Base-by-base conservation (phyloP, 164 flowering plant species). In the Vitis amurensis region DNA sequence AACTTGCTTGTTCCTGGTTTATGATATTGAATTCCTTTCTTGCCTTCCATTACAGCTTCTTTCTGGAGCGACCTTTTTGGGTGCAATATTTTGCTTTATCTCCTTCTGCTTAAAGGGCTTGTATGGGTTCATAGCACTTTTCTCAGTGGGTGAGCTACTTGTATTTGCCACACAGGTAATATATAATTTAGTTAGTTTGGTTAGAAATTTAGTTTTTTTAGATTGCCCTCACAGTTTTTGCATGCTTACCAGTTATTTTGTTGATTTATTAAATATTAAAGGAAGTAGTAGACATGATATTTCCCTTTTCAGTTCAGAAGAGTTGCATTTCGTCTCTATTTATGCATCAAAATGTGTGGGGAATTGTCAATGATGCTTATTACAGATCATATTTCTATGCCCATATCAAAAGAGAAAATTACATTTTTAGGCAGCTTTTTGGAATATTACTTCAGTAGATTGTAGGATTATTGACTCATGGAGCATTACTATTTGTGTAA, bases 81-180 rank as follows among this genome's bases (percentile, higher is more conserved):
- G 99, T 67, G 94, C 97, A 29, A 76, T 85, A 68, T 91, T 89
- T 75, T 95, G 99, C 91, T 88, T 93, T 71, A 72, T 77, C 69
- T 93, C 98, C 68, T 95, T 95, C 72, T 85, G 85, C 72, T 71
- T 89, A 17, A 84, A 66, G 78, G 88, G 81, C 80, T 72, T 90
- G 74, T 86, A 81, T 72, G 90, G 77, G 14, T 95, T 91, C 78
- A 37, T 93, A 16, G 84, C 69, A 48, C 87, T 95, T 60, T 95
- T 95, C 63, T 60, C 91, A 48, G 71, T 95, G 59, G 99, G 98
- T 50, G 98, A 95, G 76, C 78, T 95, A 15, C 82, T 91, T 50
- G 82, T 95, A 50, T 95, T 95, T 80, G 96, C 93, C 14, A 93
- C 97, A 9, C 99, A 93, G 98, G 99, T 94, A 86, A 19, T 15